These are phyloP conservation scores for Arthromyces matolae DNA, from an alignment of 768 basidiomycete species.

Conservation along the genomic window DNA sequence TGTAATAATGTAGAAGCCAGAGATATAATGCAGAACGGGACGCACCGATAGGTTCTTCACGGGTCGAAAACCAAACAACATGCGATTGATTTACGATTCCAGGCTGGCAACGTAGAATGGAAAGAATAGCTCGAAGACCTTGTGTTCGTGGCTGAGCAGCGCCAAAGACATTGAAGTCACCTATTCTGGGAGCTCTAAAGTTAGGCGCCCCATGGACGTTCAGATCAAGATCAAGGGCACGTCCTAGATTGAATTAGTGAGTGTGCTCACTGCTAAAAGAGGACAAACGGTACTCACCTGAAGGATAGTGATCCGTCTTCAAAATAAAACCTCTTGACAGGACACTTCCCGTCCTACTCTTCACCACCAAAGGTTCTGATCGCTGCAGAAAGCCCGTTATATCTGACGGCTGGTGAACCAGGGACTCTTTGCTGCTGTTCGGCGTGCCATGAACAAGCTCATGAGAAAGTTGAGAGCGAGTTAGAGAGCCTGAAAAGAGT, in stretches of 20 bases:
- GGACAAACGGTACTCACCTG: constrained; percentile 38
- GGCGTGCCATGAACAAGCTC: constrained; percentile 7
- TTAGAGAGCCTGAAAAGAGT: constrained; percentile 4
- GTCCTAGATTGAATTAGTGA: constrained; percentile 42
- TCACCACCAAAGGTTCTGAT: constrained; percentile 72
- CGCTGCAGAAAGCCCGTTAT: constrained; percentile 60
- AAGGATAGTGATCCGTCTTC: constrained; percentile 89
- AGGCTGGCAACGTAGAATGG: constrained; percentile 74
- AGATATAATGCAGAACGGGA: constrained; percentile 7
- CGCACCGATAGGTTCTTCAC: constrained; percentile 92
- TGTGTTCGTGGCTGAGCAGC: constrained; percentile 93
- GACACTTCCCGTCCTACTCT: constrained; percentile 79
- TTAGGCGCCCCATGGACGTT: constrained; percentile 95
- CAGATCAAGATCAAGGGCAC: constrained; percentile 87
- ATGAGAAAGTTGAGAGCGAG: constrained; percentile 9
- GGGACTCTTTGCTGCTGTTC: constrained; percentile 12
- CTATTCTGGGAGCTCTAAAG: constrained; percentile 79
- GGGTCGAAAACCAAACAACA: constrained; percentile 94
- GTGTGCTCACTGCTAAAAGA: neutral
- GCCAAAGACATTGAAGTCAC: constrained; percentile 87
- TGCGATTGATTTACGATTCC: constrained; percentile 59
- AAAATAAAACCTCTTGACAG: constrained; percentile 86
- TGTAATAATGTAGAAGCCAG: too few relatives aligned
- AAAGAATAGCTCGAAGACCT: constrained; percentile 86
- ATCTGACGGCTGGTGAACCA: constrained; percentile 42